phyloP scores from a whole-genome alignment of 2,329 filamentous ascomycete genomes.

The Elsinoe fawcettii region DNA sequence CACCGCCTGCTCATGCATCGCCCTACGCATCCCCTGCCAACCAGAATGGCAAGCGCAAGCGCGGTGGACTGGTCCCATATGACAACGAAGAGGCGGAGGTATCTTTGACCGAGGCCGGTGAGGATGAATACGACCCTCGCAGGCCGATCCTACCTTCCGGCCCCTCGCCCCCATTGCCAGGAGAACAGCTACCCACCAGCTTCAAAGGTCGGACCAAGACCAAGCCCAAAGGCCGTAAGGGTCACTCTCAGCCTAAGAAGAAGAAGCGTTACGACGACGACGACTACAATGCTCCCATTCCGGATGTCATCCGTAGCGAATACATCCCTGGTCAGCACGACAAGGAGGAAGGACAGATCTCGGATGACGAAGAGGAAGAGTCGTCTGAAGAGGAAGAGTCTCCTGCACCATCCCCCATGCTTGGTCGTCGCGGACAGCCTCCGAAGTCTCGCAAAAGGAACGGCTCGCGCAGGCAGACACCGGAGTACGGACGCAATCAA shows the following conservation, averaged over 20 bases:
- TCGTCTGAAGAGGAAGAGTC: neutral
- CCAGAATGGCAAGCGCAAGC: constrained; percentile 19
- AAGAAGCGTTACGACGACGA: constrained; percentile 23
- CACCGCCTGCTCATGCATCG: neutral
- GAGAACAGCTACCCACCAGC: neutral
- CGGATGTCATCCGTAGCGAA: constrained; percentile 13
- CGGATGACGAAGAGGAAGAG: constrained; percentile 1
- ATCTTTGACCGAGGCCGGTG: constrained; percentile 30
- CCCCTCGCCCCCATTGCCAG: neutral
- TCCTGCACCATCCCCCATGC: neutral
- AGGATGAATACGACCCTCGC: constrained; percentile 44
- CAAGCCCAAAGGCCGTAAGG: constrained; percentile 17
- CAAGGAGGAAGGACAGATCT: constrained; percentile 3
- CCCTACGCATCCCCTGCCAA: neutral
- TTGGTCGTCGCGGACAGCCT: neutral
- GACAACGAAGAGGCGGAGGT: constrained; percentile 11
- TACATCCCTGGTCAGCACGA: constrained; percentile 9
- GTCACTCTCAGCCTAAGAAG: constrained; percentile 16
- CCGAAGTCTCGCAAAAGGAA: neutral
- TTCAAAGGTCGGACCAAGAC: constrained; percentile 18
- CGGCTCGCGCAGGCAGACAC: neutral
- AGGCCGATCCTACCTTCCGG: constrained; percentile 26
- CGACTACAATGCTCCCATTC: constrained; percentile 10
- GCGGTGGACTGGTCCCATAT: constrained; percentile 3
- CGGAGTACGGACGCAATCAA: neutral